These are phyloP conservation scores for Pseudotsuga menziesii DNA, from an alignment of 75 land plant genomes.

Conservation along the genomic window DNA sequence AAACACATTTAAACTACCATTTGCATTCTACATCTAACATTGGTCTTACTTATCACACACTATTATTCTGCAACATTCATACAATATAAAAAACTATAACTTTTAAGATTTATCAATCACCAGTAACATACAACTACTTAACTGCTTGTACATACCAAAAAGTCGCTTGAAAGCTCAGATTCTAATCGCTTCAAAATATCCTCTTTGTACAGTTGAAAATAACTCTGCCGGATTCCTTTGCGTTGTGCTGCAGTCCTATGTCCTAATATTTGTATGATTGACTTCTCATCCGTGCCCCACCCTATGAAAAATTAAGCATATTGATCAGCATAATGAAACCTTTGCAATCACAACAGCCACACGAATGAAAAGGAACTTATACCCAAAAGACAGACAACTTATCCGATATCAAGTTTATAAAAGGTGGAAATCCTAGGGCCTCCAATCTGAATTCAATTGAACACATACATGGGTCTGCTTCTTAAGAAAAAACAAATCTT, in stretches of 20 bases:
- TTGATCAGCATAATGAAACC: neutral
- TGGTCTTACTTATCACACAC: neutral
- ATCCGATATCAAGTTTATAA: neutral
- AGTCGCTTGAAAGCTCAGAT: constrained; percentile 53
- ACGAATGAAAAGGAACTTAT: neutral
- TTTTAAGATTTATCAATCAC: neutral
- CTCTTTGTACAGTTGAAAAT: constrained; percentile 34
- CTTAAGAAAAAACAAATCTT: neutral
- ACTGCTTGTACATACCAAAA: constrained; percentile 38
- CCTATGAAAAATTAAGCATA: constrained; percentile 21
- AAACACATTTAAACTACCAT: no score
- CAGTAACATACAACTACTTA: neutral
- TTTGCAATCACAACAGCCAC: neutral
- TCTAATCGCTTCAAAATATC: constrained; percentile 41
- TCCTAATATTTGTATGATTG: constrained; percentile 53
- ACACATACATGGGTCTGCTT: neutral
- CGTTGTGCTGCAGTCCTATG: constrained; percentile 55
- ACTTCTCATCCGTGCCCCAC: constrained; percentile 51
- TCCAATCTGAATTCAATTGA: neutral
- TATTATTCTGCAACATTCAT: neutral
- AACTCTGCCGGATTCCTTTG: constrained; percentile 35
- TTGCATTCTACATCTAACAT: neutral
- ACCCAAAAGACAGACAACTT: neutral
- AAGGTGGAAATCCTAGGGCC: neutral
- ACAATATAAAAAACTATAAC: neutral